Conservation (phyloP, 2,329 filamentous ascomycete species). For the Volutella citrinella region DNA sequence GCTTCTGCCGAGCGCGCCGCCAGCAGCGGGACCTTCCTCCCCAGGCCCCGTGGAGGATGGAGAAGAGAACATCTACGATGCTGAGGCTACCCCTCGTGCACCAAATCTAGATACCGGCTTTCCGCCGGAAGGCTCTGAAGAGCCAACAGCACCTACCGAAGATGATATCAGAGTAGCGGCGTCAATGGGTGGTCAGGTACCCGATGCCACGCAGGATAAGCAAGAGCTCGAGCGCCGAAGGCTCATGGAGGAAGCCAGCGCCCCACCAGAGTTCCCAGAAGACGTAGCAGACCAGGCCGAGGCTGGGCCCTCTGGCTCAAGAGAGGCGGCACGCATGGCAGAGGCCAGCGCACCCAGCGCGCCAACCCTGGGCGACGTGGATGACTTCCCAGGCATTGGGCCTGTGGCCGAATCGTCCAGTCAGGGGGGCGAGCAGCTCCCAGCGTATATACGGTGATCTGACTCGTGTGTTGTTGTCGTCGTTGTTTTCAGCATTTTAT, state of each 20-base stretch:
- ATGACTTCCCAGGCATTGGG: slow-evolving; percentile 40
- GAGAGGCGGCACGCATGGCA: slow-evolving; percentile 17
- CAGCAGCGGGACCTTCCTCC: slow-evolving; percentile 25
- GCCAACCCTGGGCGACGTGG: slow-evolving; percentile 55
- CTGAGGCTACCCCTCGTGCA: slow-evolving; percentile 36
- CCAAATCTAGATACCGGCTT: slow-evolving; percentile 12
- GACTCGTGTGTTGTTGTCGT: too few species aligned
- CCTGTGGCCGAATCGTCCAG: slow-evolving; percentile 23
- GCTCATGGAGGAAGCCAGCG: slow-evolving; percentile 62
- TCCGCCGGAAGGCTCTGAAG: slow-evolving; percentile 16
- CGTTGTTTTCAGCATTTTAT: too few species aligned
- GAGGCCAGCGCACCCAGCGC: slow-evolving; percentile 48
- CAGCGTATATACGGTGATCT: slow-evolving; percentile 37
- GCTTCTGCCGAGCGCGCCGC: slow-evolving; percentile 76
- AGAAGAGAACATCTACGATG: slow-evolving; percentile 49
- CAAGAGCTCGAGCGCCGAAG: slow-evolving; percentile 69
- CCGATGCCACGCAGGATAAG: slow-evolving; percentile 64
- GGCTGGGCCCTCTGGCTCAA: slow-evolving; percentile 22
- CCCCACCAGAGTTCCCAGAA: slow-evolving; percentile 56
- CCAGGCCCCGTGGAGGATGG: too few species aligned
- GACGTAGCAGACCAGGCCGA: slow-evolving; percentile 44
- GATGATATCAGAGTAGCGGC: slow-evolving; percentile 38
- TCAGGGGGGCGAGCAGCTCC: slow-evolving; percentile 32
- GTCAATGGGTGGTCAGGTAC: slow-evolving; percentile 31
- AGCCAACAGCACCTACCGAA: slow-evolving; percentile 44